phyloP scores from a whole-genome alignment of 768 basidiomycete genomes.

The Boletellus emodensis region DNA sequence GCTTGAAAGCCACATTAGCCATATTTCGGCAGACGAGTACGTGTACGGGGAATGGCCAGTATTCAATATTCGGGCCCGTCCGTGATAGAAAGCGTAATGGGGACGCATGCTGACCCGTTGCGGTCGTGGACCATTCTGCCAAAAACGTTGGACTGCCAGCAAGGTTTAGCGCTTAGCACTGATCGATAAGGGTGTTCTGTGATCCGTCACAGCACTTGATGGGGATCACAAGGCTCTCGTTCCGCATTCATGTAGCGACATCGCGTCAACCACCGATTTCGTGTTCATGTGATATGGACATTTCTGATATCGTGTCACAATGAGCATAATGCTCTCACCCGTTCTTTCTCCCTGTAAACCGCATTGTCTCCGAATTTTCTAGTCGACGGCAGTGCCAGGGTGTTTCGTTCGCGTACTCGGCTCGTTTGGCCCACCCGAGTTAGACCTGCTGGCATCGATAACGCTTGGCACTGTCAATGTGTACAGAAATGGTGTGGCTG shows the following conservation, averaged over 20 bases:
- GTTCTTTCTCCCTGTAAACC: conserved; percentile 25
- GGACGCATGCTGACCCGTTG: conserved; percentile 4
- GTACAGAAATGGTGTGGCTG: conserved; percentile 10
- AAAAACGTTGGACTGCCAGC: background rate
- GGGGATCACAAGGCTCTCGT: too few species aligned
- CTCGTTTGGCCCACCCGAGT: background rate
- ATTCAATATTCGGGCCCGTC: too few species aligned
- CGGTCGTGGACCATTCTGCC: background rate
- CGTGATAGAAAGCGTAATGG: background rate
- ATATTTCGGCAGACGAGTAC: too few species aligned
- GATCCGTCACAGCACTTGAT: too few species aligned
- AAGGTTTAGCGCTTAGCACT: background rate
- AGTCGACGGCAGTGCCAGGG: background rate
- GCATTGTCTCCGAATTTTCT: conserved; percentile 21
- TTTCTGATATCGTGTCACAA: background rate
- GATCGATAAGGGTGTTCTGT: background rate
- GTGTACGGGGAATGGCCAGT: too few species aligned
- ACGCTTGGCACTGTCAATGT: background rate
- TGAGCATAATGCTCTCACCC: conserved; percentile 8
- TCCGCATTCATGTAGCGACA: too few species aligned
- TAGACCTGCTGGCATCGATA: background rate
- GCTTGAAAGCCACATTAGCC: too few species aligned
- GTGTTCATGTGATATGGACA: background rate
- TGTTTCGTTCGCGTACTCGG: background rate
- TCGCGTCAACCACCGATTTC: too few species aligned